Conservation (phyloP, 495 filamentous ascomycete genomes). For the Glonium stellatum region DNA sequence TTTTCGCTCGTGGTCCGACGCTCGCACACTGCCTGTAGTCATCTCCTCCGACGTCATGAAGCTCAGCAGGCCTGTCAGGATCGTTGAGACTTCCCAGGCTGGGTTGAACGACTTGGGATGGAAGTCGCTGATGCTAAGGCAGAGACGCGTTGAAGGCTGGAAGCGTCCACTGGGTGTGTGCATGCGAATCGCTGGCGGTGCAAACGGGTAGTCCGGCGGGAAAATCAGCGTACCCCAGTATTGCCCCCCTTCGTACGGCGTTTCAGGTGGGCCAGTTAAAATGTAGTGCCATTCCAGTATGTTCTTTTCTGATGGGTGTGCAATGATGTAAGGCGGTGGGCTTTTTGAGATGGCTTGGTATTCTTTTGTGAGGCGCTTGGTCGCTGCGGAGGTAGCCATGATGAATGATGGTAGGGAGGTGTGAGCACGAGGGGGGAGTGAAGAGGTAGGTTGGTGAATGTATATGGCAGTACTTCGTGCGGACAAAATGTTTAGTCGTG, state of each 20-base stretch:
- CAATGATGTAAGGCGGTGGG: conserved; percentile 86
- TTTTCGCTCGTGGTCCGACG: conserved; percentile 68
- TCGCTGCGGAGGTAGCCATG: conserved; percentile 37
- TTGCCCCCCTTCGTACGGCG: conserved; percentile 89
- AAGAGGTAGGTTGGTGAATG: background rate
- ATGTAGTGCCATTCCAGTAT: conserved; percentile 99
- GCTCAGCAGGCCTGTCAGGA: conserved; percentile 84
- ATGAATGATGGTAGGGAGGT: background rate
- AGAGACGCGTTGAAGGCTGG: conserved; percentile 83
- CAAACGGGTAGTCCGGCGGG: conserved; percentile 93
- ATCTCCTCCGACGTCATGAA: conserved; percentile 99
- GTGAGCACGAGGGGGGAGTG: background rate
- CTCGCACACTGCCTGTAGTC: conserved; percentile 89
- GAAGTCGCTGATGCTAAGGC: conserved; percentile 92
- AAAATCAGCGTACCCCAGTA: conserved; percentile 98
- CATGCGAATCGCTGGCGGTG: conserved; percentile 96
- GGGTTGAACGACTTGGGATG: conserved; percentile 97
- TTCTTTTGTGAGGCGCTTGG: conserved; percentile 69
- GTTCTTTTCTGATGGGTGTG: conserved; percentile 89
- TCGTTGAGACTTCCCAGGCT: conserved; percentile 97
- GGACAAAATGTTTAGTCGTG: too few relatives aligned
- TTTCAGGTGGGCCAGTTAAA: conserved; percentile 88
- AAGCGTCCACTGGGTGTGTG: conserved; percentile 95
- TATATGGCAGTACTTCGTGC: too few relatives aligned
- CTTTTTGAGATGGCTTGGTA: conserved; percentile 88